Percentiles rank a stretch among this genome's conserved stretches.
phyloP scores from a whole-genome alignment of 768 basidiomycete genomes.

The Agrocybe praecox region DNA sequence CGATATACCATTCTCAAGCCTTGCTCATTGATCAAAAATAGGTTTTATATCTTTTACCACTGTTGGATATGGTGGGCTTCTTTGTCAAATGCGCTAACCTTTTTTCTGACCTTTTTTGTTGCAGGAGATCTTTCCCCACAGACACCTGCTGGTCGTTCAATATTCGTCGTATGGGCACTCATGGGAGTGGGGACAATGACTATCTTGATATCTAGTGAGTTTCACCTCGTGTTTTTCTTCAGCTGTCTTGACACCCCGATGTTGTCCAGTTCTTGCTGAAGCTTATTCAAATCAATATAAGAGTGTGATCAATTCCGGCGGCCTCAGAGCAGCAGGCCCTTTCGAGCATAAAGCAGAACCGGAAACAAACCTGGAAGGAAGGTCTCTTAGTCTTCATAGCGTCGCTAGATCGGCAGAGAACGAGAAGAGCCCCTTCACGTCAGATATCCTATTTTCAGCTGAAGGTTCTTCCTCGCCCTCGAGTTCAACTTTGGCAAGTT shows the following conservation, averaged over 20 bases:
- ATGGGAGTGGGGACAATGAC: constrained; percentile 79
- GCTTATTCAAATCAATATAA: constrained; percentile 70
- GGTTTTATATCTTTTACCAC: constrained; percentile 77
- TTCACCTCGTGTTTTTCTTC: neutral
- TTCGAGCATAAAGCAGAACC: neutral
- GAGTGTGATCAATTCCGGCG: constrained; percentile 45
- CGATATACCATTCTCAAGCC: neutral
- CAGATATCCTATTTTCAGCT: neutral
- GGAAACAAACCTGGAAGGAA: neutral
- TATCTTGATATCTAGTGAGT: constrained; percentile 68
- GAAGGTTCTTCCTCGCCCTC: neutral
- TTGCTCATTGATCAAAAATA: constrained; percentile 23
- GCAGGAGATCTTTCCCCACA: constrained; percentile 61
- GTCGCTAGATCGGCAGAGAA: neutral
- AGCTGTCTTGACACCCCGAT: neutral
- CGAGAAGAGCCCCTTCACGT: neutral
- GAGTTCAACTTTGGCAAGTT: neutral
- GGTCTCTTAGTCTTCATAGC: neutral
- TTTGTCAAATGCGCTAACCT: neutral
- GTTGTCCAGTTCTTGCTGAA: constrained; percentile 42
- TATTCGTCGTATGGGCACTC: constrained; percentile 81
- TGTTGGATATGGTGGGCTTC: constrained; percentile 59
- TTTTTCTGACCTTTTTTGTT: neutral
- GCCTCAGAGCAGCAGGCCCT: neutral
- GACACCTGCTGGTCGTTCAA: constrained; percentile 70